Percentiles rank a stretch among this genome's conserved stretches.
Conservation (phyloP, 495 filamentous ascomycete species). For the Tuber borchii region DNA sequence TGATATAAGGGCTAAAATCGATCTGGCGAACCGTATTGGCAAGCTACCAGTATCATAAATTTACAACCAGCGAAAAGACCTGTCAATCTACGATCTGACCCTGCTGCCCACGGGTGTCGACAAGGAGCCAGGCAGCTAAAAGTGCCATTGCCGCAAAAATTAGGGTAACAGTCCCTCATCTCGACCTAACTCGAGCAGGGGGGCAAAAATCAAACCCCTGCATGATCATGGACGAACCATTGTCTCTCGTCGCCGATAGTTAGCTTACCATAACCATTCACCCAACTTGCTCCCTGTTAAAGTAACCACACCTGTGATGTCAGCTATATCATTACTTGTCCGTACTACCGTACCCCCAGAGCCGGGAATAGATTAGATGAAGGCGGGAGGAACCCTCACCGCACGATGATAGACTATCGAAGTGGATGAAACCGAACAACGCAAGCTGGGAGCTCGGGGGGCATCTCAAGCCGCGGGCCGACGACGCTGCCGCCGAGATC, state of each 20-base stretch:
- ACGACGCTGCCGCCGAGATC: not conserved
- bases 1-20: not conserved
- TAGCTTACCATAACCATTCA: not conserved
- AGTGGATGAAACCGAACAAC: not conserved
- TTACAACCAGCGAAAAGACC: not conserved
- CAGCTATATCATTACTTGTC: not conserved
- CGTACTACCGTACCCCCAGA: not conserved
- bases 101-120: not conserved
- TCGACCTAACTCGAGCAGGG: not conserved
- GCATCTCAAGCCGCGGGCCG: not conserved
- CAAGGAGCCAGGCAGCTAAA: not conserved
- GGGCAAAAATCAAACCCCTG: not conserved
- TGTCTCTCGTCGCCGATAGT: not conserved
- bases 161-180: not conserved
- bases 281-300: not conserved
- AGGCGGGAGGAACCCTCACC: not conserved
- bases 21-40: not conserved
- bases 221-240: not conserved
- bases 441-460: not conserved
- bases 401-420: not conserved
- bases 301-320: not conserved
- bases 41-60: not conserved
- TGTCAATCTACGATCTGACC: not conserved
- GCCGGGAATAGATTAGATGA: not conserved
- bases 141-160: not conserved